These are phyloP conservation scores for Cercospora sp. DNA, from an alignment of 2,329 filamentous ascomycete species.

Conservation along the genomic window DNA sequence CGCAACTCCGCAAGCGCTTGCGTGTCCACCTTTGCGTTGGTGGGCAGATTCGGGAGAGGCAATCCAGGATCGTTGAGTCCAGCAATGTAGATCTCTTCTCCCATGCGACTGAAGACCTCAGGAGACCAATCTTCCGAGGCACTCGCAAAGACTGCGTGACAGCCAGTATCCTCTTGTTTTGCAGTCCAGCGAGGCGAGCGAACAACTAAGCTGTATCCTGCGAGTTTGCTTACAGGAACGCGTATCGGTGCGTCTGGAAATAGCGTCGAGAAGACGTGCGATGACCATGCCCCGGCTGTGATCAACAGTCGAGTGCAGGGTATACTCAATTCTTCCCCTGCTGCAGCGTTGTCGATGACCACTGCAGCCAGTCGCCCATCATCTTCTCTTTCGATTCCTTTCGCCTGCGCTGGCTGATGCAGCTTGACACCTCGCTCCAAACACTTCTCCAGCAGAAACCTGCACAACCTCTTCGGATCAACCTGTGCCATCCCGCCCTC, in stretches of 20 bases:
- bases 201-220: constrained; percentile 71
- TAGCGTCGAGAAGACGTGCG: constrained; percentile 61
- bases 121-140: constrained; percentile 62
- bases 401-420: constrained; percentile 63
- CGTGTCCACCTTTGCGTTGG: constrained; percentile 51
- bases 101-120: constrained; percentile 67
- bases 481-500: constrained; percentile 65
- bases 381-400: constrained; percentile 54
- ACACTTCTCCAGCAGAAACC: constrained; percentile 63
- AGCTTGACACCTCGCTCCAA: constrained; percentile 62
- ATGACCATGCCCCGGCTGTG: constrained; percentile 70
- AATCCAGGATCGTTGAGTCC: constrained; percentile 66
- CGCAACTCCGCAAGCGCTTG: constrained; percentile 54
- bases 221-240: constrained; percentile 62
- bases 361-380: constrained; percentile 55
- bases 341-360: constrained; percentile 48
- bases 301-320: constrained; percentile 67
- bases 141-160: constrained; percentile 69
- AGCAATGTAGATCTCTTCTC: constrained; percentile 70
- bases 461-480: constrained; percentile 66
- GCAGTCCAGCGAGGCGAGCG: constrained; percentile 57
- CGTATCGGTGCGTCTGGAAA: constrained; percentile 58
- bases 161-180: constrained; percentile 50
- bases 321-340: constrained; percentile 49
- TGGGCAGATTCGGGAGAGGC: constrained; percentile 60